These are phyloP conservation scores for Xylariomycetidae sp. DNA, from an alignment of 2,329 filamentous ascomycete genomes.

Conservation along the genomic window DNA sequence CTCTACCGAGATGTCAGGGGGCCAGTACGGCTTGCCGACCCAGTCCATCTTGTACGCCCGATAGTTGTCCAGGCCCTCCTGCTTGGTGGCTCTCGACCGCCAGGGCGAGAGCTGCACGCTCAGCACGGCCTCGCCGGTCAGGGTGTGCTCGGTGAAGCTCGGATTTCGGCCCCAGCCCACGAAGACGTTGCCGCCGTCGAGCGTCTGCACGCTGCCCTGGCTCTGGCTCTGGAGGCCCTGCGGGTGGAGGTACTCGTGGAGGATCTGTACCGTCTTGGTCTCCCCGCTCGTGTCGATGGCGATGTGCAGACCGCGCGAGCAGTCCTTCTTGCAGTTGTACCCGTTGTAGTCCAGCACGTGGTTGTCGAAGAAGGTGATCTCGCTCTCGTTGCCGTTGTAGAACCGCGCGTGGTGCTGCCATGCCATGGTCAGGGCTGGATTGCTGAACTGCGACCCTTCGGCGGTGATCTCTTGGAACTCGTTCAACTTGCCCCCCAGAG, in stretches of 20 bases:
- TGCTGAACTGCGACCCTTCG: constrained; percentile 1
- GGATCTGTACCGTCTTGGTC: constrained; percentile 7
- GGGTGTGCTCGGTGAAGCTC: constrained; percentile 5
- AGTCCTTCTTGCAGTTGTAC: constrained; percentile 6
- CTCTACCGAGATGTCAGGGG: constrained; percentile 5
- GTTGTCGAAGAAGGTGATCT: constrained; percentile 13
- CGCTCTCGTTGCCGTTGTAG: constrained; percentile 4
- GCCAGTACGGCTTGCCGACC: constrained; percentile 9
- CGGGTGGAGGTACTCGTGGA: constrained; percentile 10
- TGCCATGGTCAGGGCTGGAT: constrained; percentile 7
- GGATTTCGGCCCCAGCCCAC: constrained; percentile 7
- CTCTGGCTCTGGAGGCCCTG: constrained; percentile 3
- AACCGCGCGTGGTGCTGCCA: constrained; percentile 13
- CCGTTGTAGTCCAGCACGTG: constrained; percentile 6
- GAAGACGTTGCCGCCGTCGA: constrained; percentile 4
- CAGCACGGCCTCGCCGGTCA: constrained; percentile 4
- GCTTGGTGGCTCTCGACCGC: constrained; percentile 3
- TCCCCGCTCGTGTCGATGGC: constrained; percentile 4
- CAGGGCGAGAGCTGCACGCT: constrained; percentile 11
- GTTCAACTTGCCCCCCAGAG: constrained; percentile 9
- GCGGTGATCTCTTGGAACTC: constrained; percentile 9
- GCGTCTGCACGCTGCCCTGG: constrained; percentile 3
- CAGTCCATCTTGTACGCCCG: constrained; percentile 10
- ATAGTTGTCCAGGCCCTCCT: constrained; percentile 8
- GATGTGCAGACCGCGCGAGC: constrained; percentile 9